These are phyloP conservation scores for Tricholoma sp. DNA, from an alignment of 768 basidiomycete species.

Conservation along the genomic window DNA sequence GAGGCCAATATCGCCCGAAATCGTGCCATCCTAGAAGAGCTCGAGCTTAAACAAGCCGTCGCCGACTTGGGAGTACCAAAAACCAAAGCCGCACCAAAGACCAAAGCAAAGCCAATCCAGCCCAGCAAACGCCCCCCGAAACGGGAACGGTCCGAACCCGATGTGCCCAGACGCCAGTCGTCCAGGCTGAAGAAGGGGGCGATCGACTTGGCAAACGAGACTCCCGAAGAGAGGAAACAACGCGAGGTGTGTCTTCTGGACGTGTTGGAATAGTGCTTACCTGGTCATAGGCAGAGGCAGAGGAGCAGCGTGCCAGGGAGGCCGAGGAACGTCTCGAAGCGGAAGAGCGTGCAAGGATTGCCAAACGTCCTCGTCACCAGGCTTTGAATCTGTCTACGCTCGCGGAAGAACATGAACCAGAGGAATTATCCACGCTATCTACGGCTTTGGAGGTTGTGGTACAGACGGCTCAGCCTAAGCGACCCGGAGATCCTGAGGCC, in stretches of 20 bases:
- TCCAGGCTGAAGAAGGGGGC: slow-evolving; percentile 48
- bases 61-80: slow-evolving; percentile 42
- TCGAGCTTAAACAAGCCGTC: slow-evolving; percentile 59
- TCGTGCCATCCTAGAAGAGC: slow-evolving; percentile 64
- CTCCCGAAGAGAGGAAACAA: slow-evolving; percentile 53
- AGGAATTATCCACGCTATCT: slow-evolving; percentile 44
- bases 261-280: not conserved
- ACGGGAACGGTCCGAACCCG: slow-evolving; percentile 37
- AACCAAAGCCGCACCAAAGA: slow-evolving; percentile 25
- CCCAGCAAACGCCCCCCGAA: slow-evolving; percentile 49
- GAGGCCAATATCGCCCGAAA: slow-evolving; percentile 82
- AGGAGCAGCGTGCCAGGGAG: slow-evolving; percentile 43
- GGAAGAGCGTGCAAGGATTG: slow-evolving; percentile 57
- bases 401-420: slow-evolving; percentile 42
- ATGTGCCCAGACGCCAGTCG: slow-evolving; percentile 61
- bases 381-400: slow-evolving; percentile 58
- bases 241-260: slow-evolving; percentile 47
- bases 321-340: slow-evolving; percentile 58
- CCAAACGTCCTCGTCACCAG: slow-evolving; percentile 65
- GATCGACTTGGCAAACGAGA: slow-evolving; percentile 54
- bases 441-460: slow-evolving; percentile 37
- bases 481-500: slow-evolving; percentile 41
- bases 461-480: slow-evolving; percentile 30
- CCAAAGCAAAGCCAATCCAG: slow-evolving; percentile 58
- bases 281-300: slow-evolving; percentile 40